A percentile compares a stretch with the other conserved stretches of the same genome.
phyloP scores from a whole-genome alignment of 1,139 yeast genomes.

The Saccharomyces hybrid region DNA sequence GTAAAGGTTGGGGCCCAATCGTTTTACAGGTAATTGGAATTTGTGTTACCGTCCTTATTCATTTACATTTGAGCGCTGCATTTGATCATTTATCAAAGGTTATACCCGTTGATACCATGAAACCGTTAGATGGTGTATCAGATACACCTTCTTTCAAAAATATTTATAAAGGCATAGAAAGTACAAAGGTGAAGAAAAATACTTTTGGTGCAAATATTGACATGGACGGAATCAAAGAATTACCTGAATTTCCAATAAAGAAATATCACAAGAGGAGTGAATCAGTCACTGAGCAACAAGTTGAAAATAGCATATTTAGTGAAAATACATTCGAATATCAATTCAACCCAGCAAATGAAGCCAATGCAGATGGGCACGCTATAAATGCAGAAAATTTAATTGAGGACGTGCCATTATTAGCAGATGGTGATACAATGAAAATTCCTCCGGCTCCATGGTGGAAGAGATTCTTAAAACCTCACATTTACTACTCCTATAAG shows the following conservation, averaged over 20 bases:
- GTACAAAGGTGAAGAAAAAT: not conserved
- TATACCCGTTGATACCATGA: slow-evolving; percentile 63
- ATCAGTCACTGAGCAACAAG: slow-evolving; percentile 12
- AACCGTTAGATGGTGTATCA: slow-evolving; percentile 55
- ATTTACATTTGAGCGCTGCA: slow-evolving; percentile 51
- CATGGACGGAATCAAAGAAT: slow-evolving; percentile 19
- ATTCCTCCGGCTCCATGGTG: slow-evolving; percentile 34
- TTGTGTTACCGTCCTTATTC: slow-evolving; percentile 58
- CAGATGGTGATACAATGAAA: slow-evolving; percentile 39
- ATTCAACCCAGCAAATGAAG: slow-evolving; percentile 5
- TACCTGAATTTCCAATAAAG: slow-evolving; percentile 26
- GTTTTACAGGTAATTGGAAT: slow-evolving; percentile 64
- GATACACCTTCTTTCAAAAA: slow-evolving; percentile 47
- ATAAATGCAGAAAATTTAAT: slow-evolving; percentile 10
- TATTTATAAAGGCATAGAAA: slow-evolving; percentile 11
- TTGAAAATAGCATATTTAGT: slow-evolving; percentile 17
- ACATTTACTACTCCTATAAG: slow-evolving; percentile 50
- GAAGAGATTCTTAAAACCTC: slow-evolving; percentile 57
- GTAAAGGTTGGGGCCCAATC: slow-evolving; percentile 93
- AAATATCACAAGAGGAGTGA: slow-evolving; percentile 21
- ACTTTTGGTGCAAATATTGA: slow-evolving; percentile 1
- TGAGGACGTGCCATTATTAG: slow-evolving; percentile 36
- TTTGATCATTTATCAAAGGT: slow-evolving; percentile 53
- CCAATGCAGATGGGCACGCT: slow-evolving; percentile 6
- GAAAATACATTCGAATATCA: slow-evolving; percentile 23